Evolutionary conservation across 2,329 filamentous ascomycete species (phyloP), one percentile per base, ranked within the genome.

Genomic region (Periconia sp.): DNA sequence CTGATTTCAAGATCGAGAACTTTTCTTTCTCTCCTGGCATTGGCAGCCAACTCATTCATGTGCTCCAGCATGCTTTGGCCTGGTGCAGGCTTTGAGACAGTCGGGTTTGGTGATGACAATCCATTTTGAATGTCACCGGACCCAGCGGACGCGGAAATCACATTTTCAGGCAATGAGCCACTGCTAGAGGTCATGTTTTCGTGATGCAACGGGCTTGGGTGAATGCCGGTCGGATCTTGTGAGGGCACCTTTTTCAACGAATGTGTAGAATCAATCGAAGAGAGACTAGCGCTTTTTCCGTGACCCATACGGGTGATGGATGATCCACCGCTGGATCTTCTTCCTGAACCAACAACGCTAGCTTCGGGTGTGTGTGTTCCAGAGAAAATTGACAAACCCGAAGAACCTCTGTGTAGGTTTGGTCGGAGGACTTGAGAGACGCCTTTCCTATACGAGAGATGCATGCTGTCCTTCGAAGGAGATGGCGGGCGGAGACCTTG

Each of bases 1-100:
- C 90, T 96, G 59, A 99, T 99, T 71, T 99, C 91, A 6, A 99
- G 79, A 71, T 99, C 94, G 61, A 97, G 84, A 1, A 99, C 92
- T 77, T 97, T 99, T 56, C 94, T 85, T 74, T 97, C 94, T 35
- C 91, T 85, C 30, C 94, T 85, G 14, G 94, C 94, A 69, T 91
- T 94, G n/a, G 89, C 84, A 11, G 94, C 91, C 7, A 91, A 80
- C 55, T 95, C 92, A 57, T 85, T 89, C 56, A 89, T 78, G 8
- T 85, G 81, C 51, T 88, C 85, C 15, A 83, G 68, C 1, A 78
- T 64, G 67, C 58, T 80, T 72, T 67, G 69, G 56, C 65, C 72
- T 62, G 75, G 76, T 30, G 70, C 78, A 45, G 79, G 80, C 71
- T 82, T 89, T 17, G 81, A 81, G 5, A 87, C 84, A 46, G 82